Evolutionary conservation across 805 yeast species (phyloP).

Genomic region (Millerozyma miso): DNA sequence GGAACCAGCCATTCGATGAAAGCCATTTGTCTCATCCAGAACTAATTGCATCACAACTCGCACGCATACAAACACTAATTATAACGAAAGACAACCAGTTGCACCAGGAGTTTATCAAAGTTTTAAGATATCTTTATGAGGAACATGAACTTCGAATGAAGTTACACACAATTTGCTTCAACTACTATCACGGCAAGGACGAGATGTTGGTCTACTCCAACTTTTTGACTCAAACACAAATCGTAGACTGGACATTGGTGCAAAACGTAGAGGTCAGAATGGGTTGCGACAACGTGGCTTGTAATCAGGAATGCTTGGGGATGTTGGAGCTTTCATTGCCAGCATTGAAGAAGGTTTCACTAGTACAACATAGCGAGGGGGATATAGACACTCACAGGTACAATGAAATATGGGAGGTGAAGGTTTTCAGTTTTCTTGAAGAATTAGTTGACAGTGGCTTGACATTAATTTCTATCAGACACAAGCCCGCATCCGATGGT

Average conservation of each 20-base stretch:
- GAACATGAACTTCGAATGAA: conserved; percentile 4
- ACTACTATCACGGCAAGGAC: conserved; percentile 15
- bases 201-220: conserved; percentile 2
- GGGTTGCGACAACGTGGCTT: conserved; percentile 48
- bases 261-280: conserved; percentile 46
- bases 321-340: conserved; percentile 33
- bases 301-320: conserved; percentile 36
- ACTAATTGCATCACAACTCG: not conserved
- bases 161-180: conserved; percentile 20
- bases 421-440: conserved; percentile 32
- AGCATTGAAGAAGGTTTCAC: conserved; percentile 21
- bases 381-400: conserved; percentile 16
- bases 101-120: not conserved
- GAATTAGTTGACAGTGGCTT: conserved; percentile 17
- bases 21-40: not conserved
- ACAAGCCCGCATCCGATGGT: conserved; percentile 56
- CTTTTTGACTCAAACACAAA: not conserved
- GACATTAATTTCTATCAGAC: conserved; percentile 47
- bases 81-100: not conserved
- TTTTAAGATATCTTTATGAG: not conserved
- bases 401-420: conserved; percentile 44
- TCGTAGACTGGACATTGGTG: conserved; percentile 13
- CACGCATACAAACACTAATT: not conserved
- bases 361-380: conserved; percentile 22
- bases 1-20: not conserved